Conservation (phyloP, 306 rosid species). For the Delonix regia region DNA sequence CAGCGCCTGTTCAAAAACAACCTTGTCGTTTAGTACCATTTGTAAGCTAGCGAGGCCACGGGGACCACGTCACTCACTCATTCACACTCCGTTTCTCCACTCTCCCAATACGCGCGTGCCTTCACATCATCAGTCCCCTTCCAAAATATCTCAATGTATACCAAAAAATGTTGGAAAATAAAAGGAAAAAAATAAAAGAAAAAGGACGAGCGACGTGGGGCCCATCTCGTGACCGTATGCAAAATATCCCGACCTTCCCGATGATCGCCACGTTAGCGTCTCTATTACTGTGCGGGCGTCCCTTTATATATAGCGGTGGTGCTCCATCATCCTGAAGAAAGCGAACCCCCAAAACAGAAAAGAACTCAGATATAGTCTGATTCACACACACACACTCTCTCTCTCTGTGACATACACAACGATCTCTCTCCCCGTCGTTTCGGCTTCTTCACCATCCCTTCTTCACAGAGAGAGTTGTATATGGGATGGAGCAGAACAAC, state of each 20-base stretch:
- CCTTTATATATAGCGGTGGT: slow-evolving; percentile 44
- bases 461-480: background rate
- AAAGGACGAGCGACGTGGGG: slow-evolving; percentile 31
- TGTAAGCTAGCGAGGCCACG: slow-evolving; percentile 1
- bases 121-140: no score
- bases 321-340: slow-evolving; percentile 23
- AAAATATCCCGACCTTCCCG: slow-evolving; percentile 23
- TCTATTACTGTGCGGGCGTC: slow-evolving; percentile 25
- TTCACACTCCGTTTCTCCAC: background rate
- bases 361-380: background rate
- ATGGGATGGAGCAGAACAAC: slow-evolving; percentile 69
- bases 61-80: slow-evolving; percentile 40
- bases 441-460: no score
- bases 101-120: slow-evolving; percentile 42
- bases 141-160: slow-evolving; percentile 61
- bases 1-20: slow-evolving; percentile 22
- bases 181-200: background rate
- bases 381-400: background rate
- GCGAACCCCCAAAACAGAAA: background rate
- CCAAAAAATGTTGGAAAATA: slow-evolving; percentile 39
- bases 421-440: no score
- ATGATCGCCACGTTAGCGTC: slow-evolving; percentile 47
- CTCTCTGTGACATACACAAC: no score
- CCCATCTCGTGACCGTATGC: slow-evolving; percentile 35
- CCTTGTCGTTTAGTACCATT: slow-evolving; percentile 36